Evolutionary conservation across 495 filamentous ascomycete species (phyloP).

Genomic region (Talaromyces liani): DNA sequence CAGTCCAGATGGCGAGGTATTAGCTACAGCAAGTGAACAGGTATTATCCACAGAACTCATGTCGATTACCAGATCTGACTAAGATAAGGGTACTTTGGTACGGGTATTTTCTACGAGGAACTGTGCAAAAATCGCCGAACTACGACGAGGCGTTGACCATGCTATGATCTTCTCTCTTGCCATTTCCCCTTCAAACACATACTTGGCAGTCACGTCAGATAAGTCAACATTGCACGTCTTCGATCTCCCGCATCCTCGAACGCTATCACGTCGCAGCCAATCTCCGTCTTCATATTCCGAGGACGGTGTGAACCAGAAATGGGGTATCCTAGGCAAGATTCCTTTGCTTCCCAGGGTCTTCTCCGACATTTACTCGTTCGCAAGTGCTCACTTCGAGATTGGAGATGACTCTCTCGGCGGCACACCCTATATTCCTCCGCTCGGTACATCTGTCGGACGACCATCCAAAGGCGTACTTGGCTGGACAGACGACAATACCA

Average conservation of each 20-base stretch:
- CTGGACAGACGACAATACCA: constrained; percentile 60
- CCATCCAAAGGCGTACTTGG: constrained; percentile 71
- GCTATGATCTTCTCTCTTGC: constrained; percentile 81
- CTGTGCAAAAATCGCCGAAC: constrained; percentile 70
- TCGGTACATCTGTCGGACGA: constrained; percentile 42
- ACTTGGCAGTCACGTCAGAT: constrained; percentile 91
- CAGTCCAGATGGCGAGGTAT: constrained; percentile 68
- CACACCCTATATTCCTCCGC: constrained; percentile 31
- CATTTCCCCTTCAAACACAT: constrained; percentile 69
- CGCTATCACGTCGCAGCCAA: constrained; percentile 23
- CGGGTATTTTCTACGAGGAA: constrained; percentile 73
- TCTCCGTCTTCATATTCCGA: constrained; percentile 29
- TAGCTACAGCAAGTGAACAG: constrained; percentile 88
- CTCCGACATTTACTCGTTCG: constrained; percentile 77
- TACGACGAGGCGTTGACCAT: constrained; percentile 82
- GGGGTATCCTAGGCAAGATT: constrained; percentile 71
- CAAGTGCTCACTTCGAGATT: constrained; percentile 66
- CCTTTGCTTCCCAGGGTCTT: constrained; percentile 74
- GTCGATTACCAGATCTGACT: constrained; percentile 8
- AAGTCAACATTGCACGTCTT: constrained; percentile 94
- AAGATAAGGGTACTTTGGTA: constrained; percentile 69
- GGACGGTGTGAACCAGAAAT: constrained; percentile 56
- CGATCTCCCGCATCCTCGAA: constrained; percentile 51
- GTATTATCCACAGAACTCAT: constrained; percentile 31
- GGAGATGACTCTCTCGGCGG: constrained; percentile 56